These are phyloP conservation scores for Acephala macrosclerotiorum DNA, from an alignment of 2,329 filamentous ascomycete genomes.

Conservation along the genomic window DNA sequence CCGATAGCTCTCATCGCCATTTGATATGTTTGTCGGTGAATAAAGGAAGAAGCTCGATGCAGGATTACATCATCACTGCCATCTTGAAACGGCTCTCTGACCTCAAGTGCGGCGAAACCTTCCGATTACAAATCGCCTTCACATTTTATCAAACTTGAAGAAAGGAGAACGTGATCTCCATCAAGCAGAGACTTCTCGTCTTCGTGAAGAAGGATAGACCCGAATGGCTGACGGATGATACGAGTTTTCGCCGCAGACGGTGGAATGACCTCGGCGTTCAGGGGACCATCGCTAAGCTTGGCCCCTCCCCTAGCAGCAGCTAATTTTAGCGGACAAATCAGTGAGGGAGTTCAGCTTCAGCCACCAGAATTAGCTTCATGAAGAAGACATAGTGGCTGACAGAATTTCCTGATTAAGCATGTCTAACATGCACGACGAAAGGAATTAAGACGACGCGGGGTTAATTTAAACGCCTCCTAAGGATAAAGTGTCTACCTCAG, in stretches of 20 bases:
- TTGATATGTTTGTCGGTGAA: conserved; percentile 6
- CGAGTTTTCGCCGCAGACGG: neutral
- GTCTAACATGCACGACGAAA: neutral
- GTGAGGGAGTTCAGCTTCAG: neutral
- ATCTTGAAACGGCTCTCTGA: conserved; percentile 3
- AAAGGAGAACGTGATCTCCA: neutral
- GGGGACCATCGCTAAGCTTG: neutral
- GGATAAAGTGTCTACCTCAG: neutral
- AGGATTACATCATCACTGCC: conserved; percentile 4
- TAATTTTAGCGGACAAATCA: neutral
- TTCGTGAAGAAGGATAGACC: neutral
- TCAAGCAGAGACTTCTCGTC: neutral
- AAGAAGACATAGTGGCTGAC: too few relatives aligned
- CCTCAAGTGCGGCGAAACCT: neutral
- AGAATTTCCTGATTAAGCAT: neutral
- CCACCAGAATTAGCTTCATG: too few relatives aligned
- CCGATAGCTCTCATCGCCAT: neutral
- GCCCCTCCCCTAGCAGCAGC: too few relatives aligned
- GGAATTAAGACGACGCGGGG: neutral
- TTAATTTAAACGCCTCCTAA: neutral
- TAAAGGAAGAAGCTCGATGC: neutral
- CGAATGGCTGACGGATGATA: neutral
- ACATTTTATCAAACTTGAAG: neutral
- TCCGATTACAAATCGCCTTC: neutral
- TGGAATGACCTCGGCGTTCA: neutral